Percentiles rank a stretch among this genome's conserved stretches.
Evolutionary conservation across 2,329 filamentous ascomycete genomes (phyloP).

Genomic region (Pyricularia sp.): DNA sequence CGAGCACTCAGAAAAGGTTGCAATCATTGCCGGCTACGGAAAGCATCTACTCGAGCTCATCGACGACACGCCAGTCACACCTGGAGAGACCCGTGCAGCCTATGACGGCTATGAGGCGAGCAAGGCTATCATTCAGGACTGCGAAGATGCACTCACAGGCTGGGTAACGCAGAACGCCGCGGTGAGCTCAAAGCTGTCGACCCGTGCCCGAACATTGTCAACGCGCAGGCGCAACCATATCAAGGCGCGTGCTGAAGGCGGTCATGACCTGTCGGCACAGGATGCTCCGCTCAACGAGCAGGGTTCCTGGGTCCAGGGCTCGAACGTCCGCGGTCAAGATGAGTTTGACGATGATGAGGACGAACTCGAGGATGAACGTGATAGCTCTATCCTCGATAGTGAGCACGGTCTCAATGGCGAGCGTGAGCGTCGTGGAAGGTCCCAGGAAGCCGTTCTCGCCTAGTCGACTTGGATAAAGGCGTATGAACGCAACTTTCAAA

Average conservation of each 20-base stretch:
- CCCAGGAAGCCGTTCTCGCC: slow-evolving; percentile 36
- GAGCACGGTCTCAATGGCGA: slow-evolving; percentile 43
- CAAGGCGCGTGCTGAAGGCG: slow-evolving; percentile 52
- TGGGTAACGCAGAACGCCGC: slow-evolving; percentile 88
- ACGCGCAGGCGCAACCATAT: slow-evolving; percentile 69
- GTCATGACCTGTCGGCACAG: slow-evolving; percentile 67
- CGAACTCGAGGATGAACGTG: slow-evolving; percentile 14
- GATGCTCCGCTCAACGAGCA: slow-evolving; percentile 66
- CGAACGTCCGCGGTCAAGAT: slow-evolving; percentile 50
- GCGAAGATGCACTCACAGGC: slow-evolving; percentile 92
- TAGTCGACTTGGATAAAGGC: slow-evolving; percentile 15
- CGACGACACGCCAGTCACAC: slow-evolving; percentile 92
- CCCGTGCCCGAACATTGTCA: slow-evolving; percentile 74
- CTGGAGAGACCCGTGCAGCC: slow-evolving; percentile 85
- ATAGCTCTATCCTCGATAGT: slow-evolving; percentile 33
- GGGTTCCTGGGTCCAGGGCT: slow-evolving; percentile 66
- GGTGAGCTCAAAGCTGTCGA: slow-evolving; percentile 76
- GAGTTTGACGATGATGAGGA: slow-evolving; percentile 48
- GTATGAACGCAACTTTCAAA: not conserved
- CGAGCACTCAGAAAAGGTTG: slow-evolving; percentile 96
- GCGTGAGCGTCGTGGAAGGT: slow-evolving; percentile 42
- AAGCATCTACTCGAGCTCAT: slow-evolving; percentile 97
- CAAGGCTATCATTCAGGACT: slow-evolving; percentile 98
- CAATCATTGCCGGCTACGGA: slow-evolving; percentile 93
- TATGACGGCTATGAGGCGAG: slow-evolving; percentile 98